phyloP scores from a whole-genome alignment of 257 asterid genomes.

The Penstemon davidsonii region DNA sequence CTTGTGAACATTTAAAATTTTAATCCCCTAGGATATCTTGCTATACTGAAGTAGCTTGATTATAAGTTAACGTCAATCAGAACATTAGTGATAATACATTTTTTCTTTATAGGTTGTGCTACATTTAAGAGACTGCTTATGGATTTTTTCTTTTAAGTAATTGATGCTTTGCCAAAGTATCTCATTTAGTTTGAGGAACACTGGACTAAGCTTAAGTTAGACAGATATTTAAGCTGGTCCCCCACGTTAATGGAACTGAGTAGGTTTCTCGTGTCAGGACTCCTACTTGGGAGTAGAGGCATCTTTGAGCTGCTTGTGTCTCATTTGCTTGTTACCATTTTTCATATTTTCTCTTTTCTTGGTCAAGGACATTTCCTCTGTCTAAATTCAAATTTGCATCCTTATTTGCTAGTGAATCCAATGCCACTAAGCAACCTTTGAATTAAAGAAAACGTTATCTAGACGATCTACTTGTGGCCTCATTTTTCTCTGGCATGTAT shows the following conservation, averaged over 20 bases:
- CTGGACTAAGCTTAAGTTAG: neutral
- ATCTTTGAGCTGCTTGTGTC: neutral
- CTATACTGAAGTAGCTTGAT: neutral
- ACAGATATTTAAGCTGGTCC: slow-evolving; percentile 15
- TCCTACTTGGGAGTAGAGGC: neutral
- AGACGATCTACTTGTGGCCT: slow-evolving; percentile 4
- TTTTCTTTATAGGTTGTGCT: neutral
- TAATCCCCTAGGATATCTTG: neutral
- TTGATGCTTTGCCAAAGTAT: neutral
- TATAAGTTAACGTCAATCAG: neutral
- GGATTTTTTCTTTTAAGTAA: neutral
- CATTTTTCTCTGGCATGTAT: slow-evolving; percentile 1
- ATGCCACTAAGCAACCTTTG: neutral
- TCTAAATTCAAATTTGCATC: too few species aligned
- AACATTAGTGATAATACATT: neutral
- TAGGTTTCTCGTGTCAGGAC: neutral
- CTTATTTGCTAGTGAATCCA: neutral
- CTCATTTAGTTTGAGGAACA: slow-evolving; percentile 7
- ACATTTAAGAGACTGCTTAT: neutral
- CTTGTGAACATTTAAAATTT: neutral
- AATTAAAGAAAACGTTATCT: neutral
- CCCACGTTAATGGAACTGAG: slow-evolving; percentile 7
- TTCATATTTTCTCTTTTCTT: too few species aligned
- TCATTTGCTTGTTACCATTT: too few species aligned
- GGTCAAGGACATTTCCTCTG: neutral